Evolutionary conservation across 2,329 filamentous ascomycete genomes (phyloP), one percentile per base, ranked within the genome.

Genomic region (Aspergillus sclerotialis): DNA sequence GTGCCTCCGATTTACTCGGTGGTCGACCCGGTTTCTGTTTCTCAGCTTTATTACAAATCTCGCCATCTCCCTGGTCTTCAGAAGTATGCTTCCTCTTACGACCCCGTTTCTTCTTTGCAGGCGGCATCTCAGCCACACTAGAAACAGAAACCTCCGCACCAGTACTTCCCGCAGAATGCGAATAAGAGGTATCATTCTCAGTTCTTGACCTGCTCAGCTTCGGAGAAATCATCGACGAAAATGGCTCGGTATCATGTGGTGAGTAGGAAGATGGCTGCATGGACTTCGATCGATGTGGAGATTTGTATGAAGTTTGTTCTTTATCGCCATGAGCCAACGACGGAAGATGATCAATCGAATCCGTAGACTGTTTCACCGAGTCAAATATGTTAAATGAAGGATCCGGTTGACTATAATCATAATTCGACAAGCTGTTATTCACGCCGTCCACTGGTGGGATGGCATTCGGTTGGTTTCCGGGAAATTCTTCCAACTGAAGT

Each of bases 241-340:
- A 48, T 14, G 60, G 61, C 28, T 63, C 53, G 2, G 63, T 65
- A 31, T 64, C 61, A 28, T 61, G 60, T 6, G 59, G 58, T 4
- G 61, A 64, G 30, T 48, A 50, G n/a, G 37, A 32, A 8, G 44
- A 36, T 4, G 38, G 33, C 32, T 54, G 53, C 28, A 55, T 39
- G 4, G 54, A 52, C 28, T 55, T 49, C 13, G 49, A 49, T 23
- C 52, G 44, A 16, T 45, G 39, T 4, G 36, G 27, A 3, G 28
- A 44, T 28, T 42, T 44, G 15, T 37, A 50, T 14, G 24, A 18
- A 10, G n/a, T 17, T 7, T 40, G 38, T 6, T 31, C 39, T 7
- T 32, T 27, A 7, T 38, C 15, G n/a, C 38, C 38, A n/a, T n/a
- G n/a, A n/a, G n/a, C n/a, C n/a, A n/a, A n/a, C n/a, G n/a, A n/a